Evolutionary conservation across 768 basidiomycete species (phyloP).

Genomic region (Tylopilus sp.): DNA sequence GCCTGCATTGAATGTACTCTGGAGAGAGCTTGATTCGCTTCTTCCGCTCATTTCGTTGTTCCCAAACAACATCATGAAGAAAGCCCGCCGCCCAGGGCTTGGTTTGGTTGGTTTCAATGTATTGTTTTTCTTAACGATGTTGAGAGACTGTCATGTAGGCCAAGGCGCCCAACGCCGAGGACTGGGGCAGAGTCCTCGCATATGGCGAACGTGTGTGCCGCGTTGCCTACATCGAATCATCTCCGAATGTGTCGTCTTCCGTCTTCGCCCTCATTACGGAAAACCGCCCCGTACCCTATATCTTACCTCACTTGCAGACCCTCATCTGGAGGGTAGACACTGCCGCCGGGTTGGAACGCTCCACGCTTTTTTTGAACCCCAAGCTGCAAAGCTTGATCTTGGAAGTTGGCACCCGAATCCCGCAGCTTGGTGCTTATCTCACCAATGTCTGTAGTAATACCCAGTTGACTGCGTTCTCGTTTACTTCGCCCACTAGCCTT

Average conservation of each 20-base stretch:
- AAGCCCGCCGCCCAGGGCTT: slow-evolving; percentile 66
- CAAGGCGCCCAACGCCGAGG: slow-evolving; percentile 57
- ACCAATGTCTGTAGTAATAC: slow-evolving; percentile 60
- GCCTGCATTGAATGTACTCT: slow-evolving; percentile 66
- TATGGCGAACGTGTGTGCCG: slow-evolving; percentile 68
- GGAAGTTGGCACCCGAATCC: slow-evolving; percentile 56
- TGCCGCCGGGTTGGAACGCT: slow-evolving; percentile 60
- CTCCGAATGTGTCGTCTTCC: slow-evolving; percentile 59
- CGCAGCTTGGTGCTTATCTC: slow-evolving; percentile 61
- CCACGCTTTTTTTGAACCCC: slow-evolving; percentile 63
- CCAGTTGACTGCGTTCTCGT: slow-evolving; percentile 62
- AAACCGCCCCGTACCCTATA: slow-evolving; percentile 55
- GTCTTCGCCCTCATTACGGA: slow-evolving; percentile 68
- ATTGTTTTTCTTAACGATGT: neutral
- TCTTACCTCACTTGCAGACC: slow-evolving; percentile 67
- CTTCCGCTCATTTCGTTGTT: slow-evolving; percentile 70
- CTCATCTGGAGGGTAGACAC: slow-evolving; percentile 74
- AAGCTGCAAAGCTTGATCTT: slow-evolving; percentile 56
- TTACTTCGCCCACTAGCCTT: slow-evolving; percentile 64
- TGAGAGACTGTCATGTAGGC: slow-evolving; percentile 36
- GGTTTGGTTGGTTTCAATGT: slow-evolving; percentile 57
- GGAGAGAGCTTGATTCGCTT: slow-evolving; percentile 77
- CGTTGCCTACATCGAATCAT: slow-evolving; percentile 65
- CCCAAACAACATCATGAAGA: slow-evolving; percentile 64
- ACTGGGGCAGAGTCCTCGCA: slow-evolving; percentile 64